A percentile compares a stretch with the other conserved stretches of the same genome.
Evolutionary conservation across 139 green algal genomes (phyloP).

Genomic region (Tetratostichococcus sp.): DNA sequence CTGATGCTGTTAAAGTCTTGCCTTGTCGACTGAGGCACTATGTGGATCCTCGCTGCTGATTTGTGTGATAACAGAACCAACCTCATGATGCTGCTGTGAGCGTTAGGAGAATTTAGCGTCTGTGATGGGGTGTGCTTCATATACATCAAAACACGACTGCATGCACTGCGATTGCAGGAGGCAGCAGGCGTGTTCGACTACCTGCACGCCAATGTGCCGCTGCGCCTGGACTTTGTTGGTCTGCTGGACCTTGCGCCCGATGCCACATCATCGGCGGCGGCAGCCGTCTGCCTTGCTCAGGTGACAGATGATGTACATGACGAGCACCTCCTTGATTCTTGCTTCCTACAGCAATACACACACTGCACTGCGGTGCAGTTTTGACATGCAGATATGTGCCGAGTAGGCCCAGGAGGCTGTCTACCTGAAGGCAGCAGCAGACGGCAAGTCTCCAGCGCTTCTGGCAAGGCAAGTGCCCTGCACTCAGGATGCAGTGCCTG

Average conservation of each 20-base stretch:
- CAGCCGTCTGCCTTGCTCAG: neutral
- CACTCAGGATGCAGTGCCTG: too few relatives aligned
- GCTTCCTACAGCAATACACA: too few relatives aligned
- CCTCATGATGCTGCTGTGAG: too few relatives aligned
- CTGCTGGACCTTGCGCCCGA: neutral
- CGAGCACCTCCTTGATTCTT: neutral
- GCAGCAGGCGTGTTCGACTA: neutral
- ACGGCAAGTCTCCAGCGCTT: neutral
- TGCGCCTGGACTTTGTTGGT: neutral
- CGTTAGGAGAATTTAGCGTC: too few relatives aligned
- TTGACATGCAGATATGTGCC: too few relatives aligned
- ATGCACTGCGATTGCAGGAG: neutral
- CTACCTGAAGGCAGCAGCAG: neutral
- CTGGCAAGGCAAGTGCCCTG: neutral
- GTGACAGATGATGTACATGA: too few relatives aligned
- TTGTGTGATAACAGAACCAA: too few relatives aligned
- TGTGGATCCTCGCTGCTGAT: too few relatives aligned
- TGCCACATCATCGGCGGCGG: neutral
- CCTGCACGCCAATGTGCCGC: neutral
- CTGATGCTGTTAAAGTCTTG: too few relatives aligned
- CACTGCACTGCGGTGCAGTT: too few relatives aligned
- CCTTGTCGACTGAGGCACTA: too few relatives aligned
- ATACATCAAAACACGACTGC: neutral
- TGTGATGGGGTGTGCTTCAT: too few relatives aligned
- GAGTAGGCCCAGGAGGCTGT: neutral